A percentile compares a stretch with the other conserved stretches of the same genome.
phyloP scores from a whole-genome alignment of 2,329 filamentous ascomycete species.

The Fulvia fulva region DNA sequence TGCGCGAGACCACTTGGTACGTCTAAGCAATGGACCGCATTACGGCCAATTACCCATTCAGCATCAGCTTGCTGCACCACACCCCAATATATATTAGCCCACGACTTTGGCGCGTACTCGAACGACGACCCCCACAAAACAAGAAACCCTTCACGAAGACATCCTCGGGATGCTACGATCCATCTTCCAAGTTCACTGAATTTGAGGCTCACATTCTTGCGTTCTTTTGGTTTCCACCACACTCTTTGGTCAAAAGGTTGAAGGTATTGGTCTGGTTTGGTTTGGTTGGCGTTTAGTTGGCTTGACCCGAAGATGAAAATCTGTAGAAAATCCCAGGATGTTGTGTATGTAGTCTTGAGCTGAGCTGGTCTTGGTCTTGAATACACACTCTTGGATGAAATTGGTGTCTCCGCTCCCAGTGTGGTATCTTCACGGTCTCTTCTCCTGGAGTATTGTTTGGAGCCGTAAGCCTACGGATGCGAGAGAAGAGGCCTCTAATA shows the following conservation, averaged over 20 bases:
- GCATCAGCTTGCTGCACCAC: background rate
- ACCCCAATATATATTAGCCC: background rate
- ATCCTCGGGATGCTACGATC: background rate
- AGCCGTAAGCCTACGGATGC: no score
- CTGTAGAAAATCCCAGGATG: background rate
- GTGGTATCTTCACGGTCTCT: no score
- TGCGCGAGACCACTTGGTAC: constrained; percentile 28
- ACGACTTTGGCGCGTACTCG: background rate
- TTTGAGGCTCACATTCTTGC: background rate
- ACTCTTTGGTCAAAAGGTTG: background rate
- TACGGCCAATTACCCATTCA: background rate
- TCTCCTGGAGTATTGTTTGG: no score
- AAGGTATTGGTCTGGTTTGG: background rate
- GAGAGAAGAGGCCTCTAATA: no score
- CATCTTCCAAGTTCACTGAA: background rate
- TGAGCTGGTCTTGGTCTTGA: background rate
- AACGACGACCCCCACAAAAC: background rate
- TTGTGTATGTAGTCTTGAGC: background rate
- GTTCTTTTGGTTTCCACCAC: background rate
- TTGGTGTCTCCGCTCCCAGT: background rate
- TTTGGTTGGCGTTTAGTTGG: no score
- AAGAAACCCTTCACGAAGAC: background rate
- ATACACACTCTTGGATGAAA: background rate
- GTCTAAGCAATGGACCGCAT: constrained; percentile 14
- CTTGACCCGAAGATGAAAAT: background rate